Percentiles rank a stretch among this genome's conserved stretches.
phyloP scores from a whole-genome alignment of 192 early-diverging fungal species.

The Umbelopsis isabellina region DNA sequence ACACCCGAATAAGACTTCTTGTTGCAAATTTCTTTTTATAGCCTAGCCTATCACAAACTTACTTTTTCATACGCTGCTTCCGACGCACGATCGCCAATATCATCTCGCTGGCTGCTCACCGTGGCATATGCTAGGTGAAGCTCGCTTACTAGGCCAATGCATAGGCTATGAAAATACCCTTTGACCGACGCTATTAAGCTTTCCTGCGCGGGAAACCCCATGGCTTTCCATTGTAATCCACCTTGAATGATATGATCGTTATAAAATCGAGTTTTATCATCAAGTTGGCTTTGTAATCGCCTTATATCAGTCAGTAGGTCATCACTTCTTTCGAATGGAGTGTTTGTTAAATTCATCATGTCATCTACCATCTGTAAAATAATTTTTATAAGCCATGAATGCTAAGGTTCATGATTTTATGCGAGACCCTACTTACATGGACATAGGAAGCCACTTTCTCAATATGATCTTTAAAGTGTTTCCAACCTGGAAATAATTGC shows the following conservation, averaged over 20 bases:
- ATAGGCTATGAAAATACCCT: conserved; percentile 34
- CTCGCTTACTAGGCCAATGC: conserved; percentile 24
- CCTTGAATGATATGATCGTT: conserved; percentile 33
- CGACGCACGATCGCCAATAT: conserved; percentile 15
- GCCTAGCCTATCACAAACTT: conserved; percentile 14
- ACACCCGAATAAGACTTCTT: conserved; percentile 8
- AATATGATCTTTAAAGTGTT: conserved; percentile 26
- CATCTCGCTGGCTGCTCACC: conserved; percentile 13
- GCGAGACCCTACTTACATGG: conserved; percentile 18
- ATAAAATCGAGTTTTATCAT: conserved; percentile 28
- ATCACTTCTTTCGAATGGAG: conserved; percentile 26
- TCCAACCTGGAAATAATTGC: conserved; percentile 43
- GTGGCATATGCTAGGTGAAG: conserved; percentile 30
- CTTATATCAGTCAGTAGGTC: conserved; percentile 33
- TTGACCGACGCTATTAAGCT: conserved; percentile 27
- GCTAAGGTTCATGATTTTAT: neutral
- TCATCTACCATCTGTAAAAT: conserved; percentile 30
- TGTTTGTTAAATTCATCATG: conserved; percentile 32
- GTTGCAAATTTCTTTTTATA: too few species aligned
- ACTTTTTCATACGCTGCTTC: conserved; percentile 31
- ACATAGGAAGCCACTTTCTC: conserved; percentile 36
- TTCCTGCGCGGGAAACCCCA: conserved; percentile 40
- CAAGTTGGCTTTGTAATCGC: conserved; percentile 28
- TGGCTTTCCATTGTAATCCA: conserved; percentile 43
- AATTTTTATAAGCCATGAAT: neutral